phyloP scores from a whole-genome alignment of 495 filamentous ascomycete species.

The Lasiosphaeria miniovina region DNA sequence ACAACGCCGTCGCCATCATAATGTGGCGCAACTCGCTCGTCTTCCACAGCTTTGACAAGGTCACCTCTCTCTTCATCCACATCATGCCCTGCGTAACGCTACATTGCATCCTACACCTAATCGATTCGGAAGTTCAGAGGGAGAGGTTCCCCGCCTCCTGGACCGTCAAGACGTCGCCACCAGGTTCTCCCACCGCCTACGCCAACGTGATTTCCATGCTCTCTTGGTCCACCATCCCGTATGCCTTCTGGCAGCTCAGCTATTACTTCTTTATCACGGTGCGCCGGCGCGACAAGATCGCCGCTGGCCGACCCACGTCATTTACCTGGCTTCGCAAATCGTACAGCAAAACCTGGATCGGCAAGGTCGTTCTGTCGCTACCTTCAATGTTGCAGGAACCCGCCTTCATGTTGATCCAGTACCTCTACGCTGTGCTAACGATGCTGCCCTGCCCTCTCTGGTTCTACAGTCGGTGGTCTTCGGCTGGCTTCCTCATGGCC shows the following conservation, averaged over 20 bases:
- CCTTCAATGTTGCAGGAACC: conserved; percentile 75
- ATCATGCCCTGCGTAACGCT: conserved; percentile 95
- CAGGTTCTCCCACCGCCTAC: conserved; percentile 72
- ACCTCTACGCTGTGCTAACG: conserved; percentile 80
- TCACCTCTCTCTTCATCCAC: conserved; percentile 95
- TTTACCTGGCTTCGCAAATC: conserved; percentile 95
- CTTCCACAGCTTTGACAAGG: conserved; percentile 95
- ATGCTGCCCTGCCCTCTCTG: conserved; percentile 94
- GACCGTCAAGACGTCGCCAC: conserved; percentile 70
- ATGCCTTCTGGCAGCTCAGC: conserved; percentile 82
- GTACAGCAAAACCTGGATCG: conserved; percentile 84
- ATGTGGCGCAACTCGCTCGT: conserved; percentile 99
- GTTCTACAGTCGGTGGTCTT: conserved; percentile 87
- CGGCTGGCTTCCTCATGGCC: conserved; percentile 67
- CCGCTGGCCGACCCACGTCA: conserved; percentile 89
- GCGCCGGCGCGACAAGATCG: conserved; percentile 87
- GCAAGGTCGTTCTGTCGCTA: conserved; percentile 74
- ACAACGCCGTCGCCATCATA: conserved; percentile 96
- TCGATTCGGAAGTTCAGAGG: conserved; percentile 59
- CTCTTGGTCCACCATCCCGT: conserved; percentile 88
- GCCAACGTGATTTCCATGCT: conserved; percentile 77
- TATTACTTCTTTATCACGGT: conserved; percentile 96
- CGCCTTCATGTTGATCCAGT: conserved; percentile 96
- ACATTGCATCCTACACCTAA: conserved; percentile 86
- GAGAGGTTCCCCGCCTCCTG: conserved; percentile 83